Conservation (phyloP, 441 rosid genomes). For the Biscutella laevigata region DNA sequence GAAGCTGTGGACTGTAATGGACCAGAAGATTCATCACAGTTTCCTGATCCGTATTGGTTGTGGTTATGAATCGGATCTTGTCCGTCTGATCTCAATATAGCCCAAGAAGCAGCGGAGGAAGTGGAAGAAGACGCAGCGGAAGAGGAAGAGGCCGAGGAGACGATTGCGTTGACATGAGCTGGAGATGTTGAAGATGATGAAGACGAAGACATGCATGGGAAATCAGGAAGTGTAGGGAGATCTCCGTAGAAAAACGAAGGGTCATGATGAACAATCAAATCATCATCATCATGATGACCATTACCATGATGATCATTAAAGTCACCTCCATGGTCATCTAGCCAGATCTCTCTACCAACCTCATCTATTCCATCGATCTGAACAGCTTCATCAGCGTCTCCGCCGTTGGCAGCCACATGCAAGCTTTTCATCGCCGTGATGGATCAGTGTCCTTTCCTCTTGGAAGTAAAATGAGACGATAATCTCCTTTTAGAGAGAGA, state of each 20-base stretch:
- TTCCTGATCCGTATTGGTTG: constrained; percentile 21
- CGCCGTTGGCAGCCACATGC: constrained; percentile 31
- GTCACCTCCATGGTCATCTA: constrained; percentile 30
- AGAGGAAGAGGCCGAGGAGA: constrained; percentile 50
- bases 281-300: constrained; percentile 35
- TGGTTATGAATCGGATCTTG: constrained; percentile 32
- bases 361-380: constrained; percentile 31
- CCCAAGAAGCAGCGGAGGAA: constrained; percentile 62
- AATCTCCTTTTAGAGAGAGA: constrained; percentile 19
- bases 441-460: constrained; percentile 9
- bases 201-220: constrained; percentile 92
- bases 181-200: constrained; percentile 80
- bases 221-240: constrained; percentile 66
- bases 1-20: constrained; percentile 68
- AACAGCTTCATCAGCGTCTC: constrained; percentile 12
- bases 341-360: constrained; percentile 53
- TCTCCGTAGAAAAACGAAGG: constrained; percentile 56
- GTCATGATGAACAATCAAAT: constrained; percentile 43
- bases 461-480: constrained; percentile 6
- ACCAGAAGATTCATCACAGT: constrained; percentile 31
- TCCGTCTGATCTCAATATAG: constrained; percentile 47
- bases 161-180: constrained; percentile 48
- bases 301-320: constrained; percentile 4
- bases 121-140: constrained; percentile 56
- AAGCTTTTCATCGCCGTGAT: constrained; percentile 33